Evolutionary conservation across 306 rosid species (phyloP), one percentile per base, ranked within the genome.

Genomic region (Citrullus mucosospermus): DNA sequence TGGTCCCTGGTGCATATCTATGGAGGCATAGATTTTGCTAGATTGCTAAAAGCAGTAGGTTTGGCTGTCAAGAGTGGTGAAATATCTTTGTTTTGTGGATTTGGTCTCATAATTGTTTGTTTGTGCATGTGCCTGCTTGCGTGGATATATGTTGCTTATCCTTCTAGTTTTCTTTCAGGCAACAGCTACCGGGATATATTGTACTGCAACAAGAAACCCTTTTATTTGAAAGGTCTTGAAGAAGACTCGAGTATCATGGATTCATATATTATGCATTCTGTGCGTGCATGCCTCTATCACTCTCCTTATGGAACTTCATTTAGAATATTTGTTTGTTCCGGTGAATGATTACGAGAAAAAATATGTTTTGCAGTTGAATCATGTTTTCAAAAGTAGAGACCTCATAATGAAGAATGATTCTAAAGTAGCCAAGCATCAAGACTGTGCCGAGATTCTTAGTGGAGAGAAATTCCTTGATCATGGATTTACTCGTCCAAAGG

Each of bases 401-500:
- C 79, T 82, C 71, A 88, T 94, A 78, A 85, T 56, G 78, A 94
- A 88, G 83, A 92, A 94, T 86, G 96, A 88, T 78, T 79, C 89
- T 54, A 86, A 90, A 85, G 59, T 85, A 76, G 79, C 88, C 67
- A 92, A 85, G 84, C 81, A 79, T 84, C 82, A 78, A 79, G 93
- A 88, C 68, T 69, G 85, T 51, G 79, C 83, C 53, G 82, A 72
- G 51, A 75, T 81, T 76, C 80, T 65, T 55, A 18, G 41, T 79
- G 87, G 30, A 75, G 93, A 81, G 75, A 86, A 75, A 77, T 84
- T 92, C 77, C 93, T 87, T 83, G 98, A 95, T 87, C 97, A 88
- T 74, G 97, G 98, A 32, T 95, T 89, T 89, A 89, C 96, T 72
- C 97, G 96, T 77, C 98, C 98, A 50, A 95, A 95, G 97, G 98